Base-by-base conservation (phyloP, 108 stramenopile species). In the Cyclotella baltica region DNA sequence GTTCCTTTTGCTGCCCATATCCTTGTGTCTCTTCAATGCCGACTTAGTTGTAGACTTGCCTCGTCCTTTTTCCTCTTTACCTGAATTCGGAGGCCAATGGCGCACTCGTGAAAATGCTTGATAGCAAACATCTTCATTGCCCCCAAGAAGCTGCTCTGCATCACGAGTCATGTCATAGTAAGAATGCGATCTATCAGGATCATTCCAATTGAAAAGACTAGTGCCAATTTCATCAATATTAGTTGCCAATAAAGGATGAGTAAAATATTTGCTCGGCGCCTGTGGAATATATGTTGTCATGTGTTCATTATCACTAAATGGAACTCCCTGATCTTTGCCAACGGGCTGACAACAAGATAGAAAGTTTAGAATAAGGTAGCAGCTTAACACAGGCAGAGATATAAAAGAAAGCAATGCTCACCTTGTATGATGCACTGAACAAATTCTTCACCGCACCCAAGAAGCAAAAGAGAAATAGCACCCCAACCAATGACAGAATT, bases 101-200 rank as follows among this genome's bases (percentile, higher is more conserved):
- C 80, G 79, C 20, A 81, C 75, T 59, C 76, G 75, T 33, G 68
- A 43, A 43, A 84, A 84, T n/a, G 83, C 75, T 36, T 51, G 73
- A 30, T 83, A 62, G 72, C 80, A 84, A 8, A 59, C 34, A 23
- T 79, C 81, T 57, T 83, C 77, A 33, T 80, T 64, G 30, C 70
- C 79, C 47, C 73, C 78, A 43, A 86, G 46, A 15, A 86, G 67
- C 46, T 83, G 79, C 25, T 85, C 82, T 1, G 91, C 94, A 77
- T 95, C 94, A 55, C 81, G 76, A 0, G 90, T 87, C 38, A 95
- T 61, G 74, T 95, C 90, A 65, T 95, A 93, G 73, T 74, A 91
- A 10, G 68, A 67, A 67, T 86, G 85, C 4, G 87, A 80, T 22
- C 85, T 69, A 33, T 85, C 86, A 18, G 90, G 87, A 69, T 95